Evolutionary conservation across 2,329 filamentous ascomycete species (phyloP), one percentile per base, ranked within the genome.

Genomic region (Ceratocystis albifundus): DNA sequence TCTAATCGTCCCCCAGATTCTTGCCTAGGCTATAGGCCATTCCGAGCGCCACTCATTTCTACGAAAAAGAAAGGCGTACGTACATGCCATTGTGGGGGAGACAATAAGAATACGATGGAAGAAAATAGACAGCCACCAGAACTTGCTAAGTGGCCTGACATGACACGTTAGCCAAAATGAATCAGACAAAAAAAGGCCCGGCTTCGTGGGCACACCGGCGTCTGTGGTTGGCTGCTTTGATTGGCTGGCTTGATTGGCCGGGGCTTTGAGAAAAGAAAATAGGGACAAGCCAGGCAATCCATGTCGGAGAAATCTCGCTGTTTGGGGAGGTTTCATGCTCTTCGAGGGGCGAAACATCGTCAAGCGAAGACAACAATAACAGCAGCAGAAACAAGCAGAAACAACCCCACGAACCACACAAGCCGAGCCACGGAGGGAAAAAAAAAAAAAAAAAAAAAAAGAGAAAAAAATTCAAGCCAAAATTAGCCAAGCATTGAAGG

Each of bases 241-340:
- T n/a, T n/a, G n/a, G 28, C 28, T 28, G 15, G 17, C 25, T 32
- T 62, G 17, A 44, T 22, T 36, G 30, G 28, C 55, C 22, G 10
- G 28, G 8, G 30, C 15, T 30, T 7, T 20, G 36, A 41, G 36
- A 30, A 22, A 61, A 22, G 4, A 30, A 8, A 8, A 10, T 15
- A 36, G 10, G 57, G 30, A n/a, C 20, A 59, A 44, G 15, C n/a
- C 61, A 44, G 32, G 22, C 25, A 57, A 61, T 25, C 25, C 45
- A 57, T 30, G 25, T 65, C 63, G 50, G 50, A 28, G 63, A 61
- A 59, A 65, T 65, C 63, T 65, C 46, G 63, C 63, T 59, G 55
- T 65, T 45, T 44, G 30, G 20, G 20, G 30, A 8, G 20, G 17
- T 28, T 8, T 50, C 46, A 50, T n/a, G 46, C 32, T 10, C 32